A percentile compares a stretch with the other conserved stretches of the same genome.
These are phyloP conservation scores for Sonneratia caseolaris DNA, from an alignment of 345 rosid genomes.

Conservation along the genomic window DNA sequence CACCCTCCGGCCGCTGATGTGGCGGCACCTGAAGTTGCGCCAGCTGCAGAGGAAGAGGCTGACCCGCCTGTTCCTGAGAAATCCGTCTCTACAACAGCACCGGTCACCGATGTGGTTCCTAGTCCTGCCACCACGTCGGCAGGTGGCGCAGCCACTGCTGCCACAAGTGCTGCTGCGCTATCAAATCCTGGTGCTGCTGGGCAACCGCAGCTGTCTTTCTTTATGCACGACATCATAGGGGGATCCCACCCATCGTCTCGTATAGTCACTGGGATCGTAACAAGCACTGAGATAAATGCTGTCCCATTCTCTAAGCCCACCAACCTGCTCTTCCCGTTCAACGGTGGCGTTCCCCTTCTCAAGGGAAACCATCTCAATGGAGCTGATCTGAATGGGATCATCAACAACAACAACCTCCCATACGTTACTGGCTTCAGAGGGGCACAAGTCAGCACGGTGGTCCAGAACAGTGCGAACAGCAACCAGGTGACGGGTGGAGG, in stretches of 20 bases:
- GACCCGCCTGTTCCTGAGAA: constrained; percentile 21
- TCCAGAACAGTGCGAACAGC: constrained; percentile 61
- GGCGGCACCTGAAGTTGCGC: neutral
- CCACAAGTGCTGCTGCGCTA: constrained; percentile 8
- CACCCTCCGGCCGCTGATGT: neutral
- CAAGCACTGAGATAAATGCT: constrained; percentile 57
- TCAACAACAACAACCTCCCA: constrained; percentile 63
- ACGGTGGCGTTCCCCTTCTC: constrained; percentile 54
- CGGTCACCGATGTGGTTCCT: neutral
- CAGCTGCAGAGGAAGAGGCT: neutral
- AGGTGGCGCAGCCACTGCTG: constrained; percentile 13
- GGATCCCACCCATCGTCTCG: constrained; percentile 78
- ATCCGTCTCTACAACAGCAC: constrained; percentile 9
- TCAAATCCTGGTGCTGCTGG: constrained; percentile 8
- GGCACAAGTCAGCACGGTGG: constrained; percentile 37
- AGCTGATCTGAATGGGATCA: constrained; percentile 33
- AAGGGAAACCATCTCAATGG: constrained; percentile 14
- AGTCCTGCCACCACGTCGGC: constrained; percentile 9
- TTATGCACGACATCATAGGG: constrained; percentile 50
- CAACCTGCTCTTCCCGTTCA: constrained; percentile 62
- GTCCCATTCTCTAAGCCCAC: constrained; percentile 80
- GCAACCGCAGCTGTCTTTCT: constrained; percentile 50
- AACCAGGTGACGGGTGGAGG: constrained; percentile 23
- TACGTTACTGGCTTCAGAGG: constrained; percentile 68
- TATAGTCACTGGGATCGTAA: constrained; percentile 73